phyloP scores from a whole-genome alignment of 2,329 filamentous ascomycete genomes.

The Aquanectria penicillioides region DNA sequence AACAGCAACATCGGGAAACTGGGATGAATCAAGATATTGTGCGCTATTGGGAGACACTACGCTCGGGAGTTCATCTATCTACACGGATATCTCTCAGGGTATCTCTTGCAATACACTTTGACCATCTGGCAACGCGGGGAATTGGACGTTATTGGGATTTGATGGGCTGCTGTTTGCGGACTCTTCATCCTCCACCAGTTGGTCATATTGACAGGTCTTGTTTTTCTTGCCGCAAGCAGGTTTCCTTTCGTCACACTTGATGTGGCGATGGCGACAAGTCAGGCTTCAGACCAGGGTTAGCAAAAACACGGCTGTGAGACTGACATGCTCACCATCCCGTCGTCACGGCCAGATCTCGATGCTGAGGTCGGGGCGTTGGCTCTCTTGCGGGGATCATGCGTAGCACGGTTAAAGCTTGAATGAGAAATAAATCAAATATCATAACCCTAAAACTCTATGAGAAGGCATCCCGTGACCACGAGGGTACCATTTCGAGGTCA shows the following conservation, averaged over 20 bases:
- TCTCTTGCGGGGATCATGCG: neutral
- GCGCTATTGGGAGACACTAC: neutral
- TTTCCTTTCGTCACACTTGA: constrained; percentile 5
- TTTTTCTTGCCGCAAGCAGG: constrained; percentile 3
- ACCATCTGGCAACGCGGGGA: too few relatives aligned
- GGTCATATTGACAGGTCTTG: neutral
- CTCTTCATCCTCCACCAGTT: neutral
- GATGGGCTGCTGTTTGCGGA: neutral
- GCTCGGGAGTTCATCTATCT: neutral
- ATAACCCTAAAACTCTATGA: neutral
- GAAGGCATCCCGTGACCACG: neutral
- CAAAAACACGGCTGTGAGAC: neutral
- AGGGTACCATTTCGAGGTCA: too few relatives aligned
- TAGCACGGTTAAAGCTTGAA: neutral
- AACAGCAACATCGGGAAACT: neutral
- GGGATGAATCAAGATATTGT: neutral
- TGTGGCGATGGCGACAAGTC: neutral
- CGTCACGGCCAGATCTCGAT: neutral
- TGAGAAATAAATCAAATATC: too few relatives aligned
- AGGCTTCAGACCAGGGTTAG: neutral
- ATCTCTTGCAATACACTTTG: too few relatives aligned
- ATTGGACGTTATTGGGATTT: too few relatives aligned
- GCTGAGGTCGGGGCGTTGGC: neutral
- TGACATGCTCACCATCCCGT: neutral
- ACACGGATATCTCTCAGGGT: too few relatives aligned